A percentile compares a stretch with the other conserved stretches of the same genome.
Conservation (phyloP, 148 eudicot species). For the Nepenthes mirabilis region DNA sequence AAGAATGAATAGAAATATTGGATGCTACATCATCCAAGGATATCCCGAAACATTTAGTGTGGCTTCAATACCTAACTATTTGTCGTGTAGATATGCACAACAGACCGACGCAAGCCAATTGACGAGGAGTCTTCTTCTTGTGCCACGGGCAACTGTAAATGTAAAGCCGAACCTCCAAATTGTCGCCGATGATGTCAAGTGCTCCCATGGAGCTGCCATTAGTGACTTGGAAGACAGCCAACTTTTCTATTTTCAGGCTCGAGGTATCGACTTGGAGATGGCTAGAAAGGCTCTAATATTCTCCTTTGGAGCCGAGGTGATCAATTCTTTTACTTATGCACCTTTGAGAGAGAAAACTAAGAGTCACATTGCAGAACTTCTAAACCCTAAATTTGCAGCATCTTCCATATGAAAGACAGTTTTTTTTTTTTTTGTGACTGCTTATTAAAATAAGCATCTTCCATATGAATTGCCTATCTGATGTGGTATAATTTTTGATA, state of each 20-base stretch:
- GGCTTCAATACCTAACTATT: background rate
- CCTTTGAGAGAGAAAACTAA: conserved; percentile 48
- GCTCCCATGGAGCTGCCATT: conserved; percentile 92
- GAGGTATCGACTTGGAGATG: conserved; percentile 59
- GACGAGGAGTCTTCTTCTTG: conserved; percentile 80
- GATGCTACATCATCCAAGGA: no score
- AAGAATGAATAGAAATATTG: no score
- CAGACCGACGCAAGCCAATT: conserved; percentile 93
- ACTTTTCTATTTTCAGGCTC: conserved; percentile 79
- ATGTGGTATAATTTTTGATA: no score
- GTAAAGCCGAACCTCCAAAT: conserved; percentile 86
- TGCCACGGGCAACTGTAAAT: conserved; percentile 82
- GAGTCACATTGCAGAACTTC: conserved; percentile 32
- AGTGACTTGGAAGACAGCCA: conserved; percentile 84
- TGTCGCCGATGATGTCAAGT: conserved; percentile 87
- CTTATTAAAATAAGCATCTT: no score
- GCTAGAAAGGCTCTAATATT: conserved; percentile 80
- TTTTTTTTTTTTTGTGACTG: no score
- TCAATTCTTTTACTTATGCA: conserved; percentile 42
- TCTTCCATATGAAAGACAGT: background rate
- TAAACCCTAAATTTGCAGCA: conserved; percentile 16
- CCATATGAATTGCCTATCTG: no score
- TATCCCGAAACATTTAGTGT: no score
- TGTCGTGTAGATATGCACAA: conserved; percentile 56
- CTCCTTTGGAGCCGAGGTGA: conserved; percentile 79